Evolutionary conservation across 2,329 filamentous ascomycete species (phyloP), one percentile per base, ranked within the genome.

Genomic region (Botrytis pseudocinerea): DNA sequence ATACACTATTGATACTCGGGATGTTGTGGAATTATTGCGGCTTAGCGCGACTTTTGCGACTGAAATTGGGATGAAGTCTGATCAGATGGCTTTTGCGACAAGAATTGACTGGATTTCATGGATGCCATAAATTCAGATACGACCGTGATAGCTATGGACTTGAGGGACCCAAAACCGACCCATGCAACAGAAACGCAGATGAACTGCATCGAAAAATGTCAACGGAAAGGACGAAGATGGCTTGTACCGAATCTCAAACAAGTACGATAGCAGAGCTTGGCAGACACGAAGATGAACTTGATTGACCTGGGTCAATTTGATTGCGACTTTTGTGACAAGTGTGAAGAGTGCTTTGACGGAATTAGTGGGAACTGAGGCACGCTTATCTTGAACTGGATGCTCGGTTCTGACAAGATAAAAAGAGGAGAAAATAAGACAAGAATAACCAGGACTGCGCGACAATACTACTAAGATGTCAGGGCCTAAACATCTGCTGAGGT

Each of bases 281-380:
- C 51, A 7, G 10, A 25, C 14, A 10, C 2, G 10, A 65, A 16
- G 28, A 44, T n/a, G 32, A 8, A 2, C 14, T n/a, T 25, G 1
- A 18, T 51, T 0, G 32, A 22, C 20, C 18, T 40, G 4, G 4
- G 1, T 2, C 1, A 1, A 12, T 42, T 54, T 14, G 2, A n/a
- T 7, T 22, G 25, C 16, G 46, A 20, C 9, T 54, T 7, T 48
- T 25, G 12, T 18, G 10, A 18, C 2, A 40, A 2, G 9, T 28
- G 8, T 10, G 25, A 8, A 22, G 14, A 28, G 32, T 1, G 2
- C 2, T 22, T 28, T 20, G 8, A 2, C 0, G 4, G 14, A 22
- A 20, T 35, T n/a, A 32, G 9, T 4, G 25, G 28, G 20, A 28
- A 51, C 2, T 12, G 12, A 14, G 28, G 32, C 14, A 20, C 14